A percentile compares a stretch with the other conserved stretches of the same genome.
These are phyloP conservation scores for Apocynum venetum DNA, from an alignment of 257 asterid species.

Conservation along the genomic window DNA sequence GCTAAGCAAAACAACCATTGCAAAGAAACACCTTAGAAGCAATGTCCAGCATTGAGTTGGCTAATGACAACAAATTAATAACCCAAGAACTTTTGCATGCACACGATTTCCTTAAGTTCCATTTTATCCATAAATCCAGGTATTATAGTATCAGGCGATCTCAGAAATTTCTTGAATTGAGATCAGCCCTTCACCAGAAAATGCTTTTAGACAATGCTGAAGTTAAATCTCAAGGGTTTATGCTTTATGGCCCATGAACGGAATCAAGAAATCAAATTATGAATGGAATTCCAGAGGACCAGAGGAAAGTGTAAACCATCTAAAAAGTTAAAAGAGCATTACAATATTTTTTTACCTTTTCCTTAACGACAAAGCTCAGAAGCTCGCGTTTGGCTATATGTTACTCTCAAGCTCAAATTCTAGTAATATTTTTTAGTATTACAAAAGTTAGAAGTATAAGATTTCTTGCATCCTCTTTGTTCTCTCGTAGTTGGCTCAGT, in stretches of 20 bases:
- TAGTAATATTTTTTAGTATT: conserved; percentile 1
- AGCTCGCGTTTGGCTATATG: conserved; percentile 12
- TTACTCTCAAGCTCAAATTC: conserved; percentile 17
- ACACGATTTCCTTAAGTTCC: background rate
- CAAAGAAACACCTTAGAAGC: conserved; percentile 3
- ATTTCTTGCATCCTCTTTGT: conserved; percentile 7
- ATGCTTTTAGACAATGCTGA: background rate
- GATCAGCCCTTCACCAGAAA: background rate
- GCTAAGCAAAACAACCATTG: background rate
- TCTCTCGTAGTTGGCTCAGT: background rate
- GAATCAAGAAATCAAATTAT: background rate
- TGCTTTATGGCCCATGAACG: background rate
- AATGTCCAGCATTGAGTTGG: background rate
- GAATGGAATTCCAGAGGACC: no score
- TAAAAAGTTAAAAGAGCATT: background rate
- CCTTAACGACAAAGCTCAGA: conserved; percentile 22
- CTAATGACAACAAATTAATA: background rate
- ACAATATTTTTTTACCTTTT: background rate
- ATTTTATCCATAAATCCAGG: background rate
- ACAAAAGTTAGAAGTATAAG: background rate
- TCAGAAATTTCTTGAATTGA: background rate
- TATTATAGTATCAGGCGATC: background rate
- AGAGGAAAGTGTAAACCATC: background rate
- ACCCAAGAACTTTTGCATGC: background rate
- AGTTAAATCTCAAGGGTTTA: background rate